A percentile compares a stretch with the other conserved stretches of the same genome.
Conservation (phyloP, 352 stramenopile species). For the Phytopythium mirpurense region DNA sequence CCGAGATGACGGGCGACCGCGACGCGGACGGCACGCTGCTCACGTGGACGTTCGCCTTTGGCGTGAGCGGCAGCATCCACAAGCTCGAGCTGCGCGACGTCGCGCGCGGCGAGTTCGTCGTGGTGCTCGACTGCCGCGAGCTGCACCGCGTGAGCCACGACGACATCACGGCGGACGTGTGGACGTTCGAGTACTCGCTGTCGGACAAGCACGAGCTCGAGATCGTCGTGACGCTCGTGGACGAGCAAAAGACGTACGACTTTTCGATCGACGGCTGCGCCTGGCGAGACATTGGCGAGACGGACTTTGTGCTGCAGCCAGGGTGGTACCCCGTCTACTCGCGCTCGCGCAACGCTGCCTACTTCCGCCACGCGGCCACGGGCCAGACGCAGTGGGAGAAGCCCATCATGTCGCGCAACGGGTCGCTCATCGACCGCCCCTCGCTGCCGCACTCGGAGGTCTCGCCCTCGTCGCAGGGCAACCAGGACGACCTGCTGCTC, state of each 20-base stretch:
- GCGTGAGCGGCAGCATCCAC: constrained; percentile 65
- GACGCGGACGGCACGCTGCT: constrained; percentile 36
- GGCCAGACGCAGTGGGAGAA: constrained; percentile 73
- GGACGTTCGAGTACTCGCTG: constrained; percentile 70
- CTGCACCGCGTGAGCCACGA: constrained; percentile 53
- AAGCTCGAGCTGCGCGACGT: constrained; percentile 72
- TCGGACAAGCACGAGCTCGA: constrained; percentile 66
- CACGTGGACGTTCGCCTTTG: constrained; percentile 83
- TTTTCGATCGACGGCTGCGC: constrained; percentile 71
- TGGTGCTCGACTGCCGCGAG: constrained; percentile 68
- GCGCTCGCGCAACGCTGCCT: constrained; percentile 60
- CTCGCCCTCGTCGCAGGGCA: constrained; percentile 23
- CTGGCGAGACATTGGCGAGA: constrained; percentile 71
- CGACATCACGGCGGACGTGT: constrained; percentile 58
- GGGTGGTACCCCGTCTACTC: constrained; percentile 79
- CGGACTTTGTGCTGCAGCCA: constrained; percentile 75
- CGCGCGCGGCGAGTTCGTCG: constrained; percentile 62
- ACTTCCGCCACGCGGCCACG: constrained; percentile 68
- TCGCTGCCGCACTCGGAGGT: constrained; percentile 27
- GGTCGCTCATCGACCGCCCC: constrained; percentile 24
- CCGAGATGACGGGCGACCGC: constrained; percentile 30
- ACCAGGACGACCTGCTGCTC: constrained; percentile 20
- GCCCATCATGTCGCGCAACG: constrained; percentile 52
- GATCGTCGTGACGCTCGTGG: constrained; percentile 58
- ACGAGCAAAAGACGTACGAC: constrained; percentile 63